Conservation (phyloP, 805 yeast genomes). For the Kodamaea kakaduensis region DNA sequence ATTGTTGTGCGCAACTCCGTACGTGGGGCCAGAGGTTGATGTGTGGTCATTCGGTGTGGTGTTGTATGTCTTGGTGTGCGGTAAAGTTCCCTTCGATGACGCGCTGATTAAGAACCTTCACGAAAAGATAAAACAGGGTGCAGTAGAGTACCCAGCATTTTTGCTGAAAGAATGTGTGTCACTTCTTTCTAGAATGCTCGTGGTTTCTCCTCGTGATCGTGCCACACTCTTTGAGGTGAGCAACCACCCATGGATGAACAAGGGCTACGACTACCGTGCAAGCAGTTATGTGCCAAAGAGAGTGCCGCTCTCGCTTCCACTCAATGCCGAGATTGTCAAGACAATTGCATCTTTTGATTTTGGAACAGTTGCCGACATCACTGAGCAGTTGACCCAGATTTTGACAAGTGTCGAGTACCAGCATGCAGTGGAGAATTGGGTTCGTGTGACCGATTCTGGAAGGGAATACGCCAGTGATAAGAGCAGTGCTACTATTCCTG, state of each 20-base stretch:
- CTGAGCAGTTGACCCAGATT: slow-evolving; percentile 52
- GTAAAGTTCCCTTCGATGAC: slow-evolving; percentile 97
- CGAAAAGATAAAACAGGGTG: slow-evolving; percentile 88
- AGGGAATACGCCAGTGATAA: slow-evolving; percentile 34
- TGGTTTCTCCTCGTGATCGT: slow-evolving; percentile 80
- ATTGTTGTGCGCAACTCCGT: slow-evolving; percentile 84
- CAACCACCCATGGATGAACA: slow-evolving; percentile 91
- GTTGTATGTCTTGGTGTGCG: slow-evolving; percentile 89
- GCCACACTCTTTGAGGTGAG: slow-evolving; percentile 76
- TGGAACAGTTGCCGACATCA: slow-evolving; percentile 60
- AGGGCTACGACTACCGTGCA: slow-evolving; percentile 75
- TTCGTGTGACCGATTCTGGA: slow-evolving; percentile 38
- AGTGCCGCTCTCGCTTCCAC: slow-evolving; percentile 65
- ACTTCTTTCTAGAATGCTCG: slow-evolving; percentile 80
- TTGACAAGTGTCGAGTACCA: slow-evolving; percentile 65
- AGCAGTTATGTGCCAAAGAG: slow-evolving; percentile 73
- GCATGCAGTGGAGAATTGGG: slow-evolving; percentile 61
- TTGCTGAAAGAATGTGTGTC: slow-evolving; percentile 78
- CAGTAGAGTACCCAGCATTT: slow-evolving; percentile 85
- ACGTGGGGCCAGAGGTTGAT: slow-evolving; percentile 95
- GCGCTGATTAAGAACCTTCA: slow-evolving; percentile 88
- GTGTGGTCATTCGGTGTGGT: slow-evolving; percentile 99
- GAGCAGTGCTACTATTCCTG: slow-evolving; percentile 41
- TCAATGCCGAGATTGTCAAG: slow-evolving; percentile 61
- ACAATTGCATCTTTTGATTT: slow-evolving; percentile 79